Percentiles rank a stretch among this genome's conserved stretches.
These are phyloP conservation scores for Coemansia sp. DNA, from an alignment of 192 early-diverging fungal genomes.

Conservation along the genomic window DNA sequence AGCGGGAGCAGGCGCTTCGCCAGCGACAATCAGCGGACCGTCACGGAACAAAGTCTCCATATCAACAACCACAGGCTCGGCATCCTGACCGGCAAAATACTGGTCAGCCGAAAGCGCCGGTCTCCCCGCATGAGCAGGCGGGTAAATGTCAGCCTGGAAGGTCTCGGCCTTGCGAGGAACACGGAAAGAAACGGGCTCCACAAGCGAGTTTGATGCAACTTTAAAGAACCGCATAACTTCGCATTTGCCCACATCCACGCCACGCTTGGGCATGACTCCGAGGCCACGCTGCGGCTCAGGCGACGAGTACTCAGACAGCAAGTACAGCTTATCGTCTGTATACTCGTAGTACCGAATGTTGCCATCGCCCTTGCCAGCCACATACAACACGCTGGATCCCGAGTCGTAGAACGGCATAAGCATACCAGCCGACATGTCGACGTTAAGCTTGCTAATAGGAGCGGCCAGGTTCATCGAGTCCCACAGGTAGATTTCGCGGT, in stretches of 20 bases:
- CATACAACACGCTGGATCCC: slow-evolving; percentile 87
- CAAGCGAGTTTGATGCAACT: slow-evolving; percentile 72
- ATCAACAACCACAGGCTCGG: slow-evolving; percentile 62
- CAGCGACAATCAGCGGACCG: slow-evolving; percentile 35
- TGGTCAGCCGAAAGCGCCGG: slow-evolving; percentile 88
- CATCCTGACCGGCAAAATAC: slow-evolving; percentile 85
- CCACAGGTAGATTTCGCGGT: slow-evolving; percentile 96
- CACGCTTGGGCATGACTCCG: slow-evolving; percentile 91
- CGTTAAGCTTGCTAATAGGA: slow-evolving; percentile 71
- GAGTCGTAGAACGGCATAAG: slow-evolving; percentile 96
- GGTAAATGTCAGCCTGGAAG: slow-evolving; percentile 96
- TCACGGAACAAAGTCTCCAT: slow-evolving; percentile 33
- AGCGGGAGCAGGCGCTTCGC: slow-evolving; percentile 4
- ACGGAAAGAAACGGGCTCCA: slow-evolving; percentile 96
- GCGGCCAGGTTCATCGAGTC: slow-evolving; percentile 64
- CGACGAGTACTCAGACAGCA: slow-evolving; percentile 86
- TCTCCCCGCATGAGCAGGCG: slow-evolving; percentile 76
- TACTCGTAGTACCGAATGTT: slow-evolving; percentile 99
- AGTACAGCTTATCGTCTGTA: slow-evolving; percentile 88
- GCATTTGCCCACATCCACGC: slow-evolving; percentile 77
- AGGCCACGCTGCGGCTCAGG: slow-evolving; percentile 92
- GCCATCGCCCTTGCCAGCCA: slow-evolving; percentile 98
- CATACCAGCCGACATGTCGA: slow-evolving; percentile 94
- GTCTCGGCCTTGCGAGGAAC: slow-evolving; percentile 94
- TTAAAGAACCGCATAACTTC: slow-evolving; percentile 96